Evolutionary conservation across 2,329 filamentous ascomycete genomes (phyloP).

Genomic region (Fusarium poae): DNA sequence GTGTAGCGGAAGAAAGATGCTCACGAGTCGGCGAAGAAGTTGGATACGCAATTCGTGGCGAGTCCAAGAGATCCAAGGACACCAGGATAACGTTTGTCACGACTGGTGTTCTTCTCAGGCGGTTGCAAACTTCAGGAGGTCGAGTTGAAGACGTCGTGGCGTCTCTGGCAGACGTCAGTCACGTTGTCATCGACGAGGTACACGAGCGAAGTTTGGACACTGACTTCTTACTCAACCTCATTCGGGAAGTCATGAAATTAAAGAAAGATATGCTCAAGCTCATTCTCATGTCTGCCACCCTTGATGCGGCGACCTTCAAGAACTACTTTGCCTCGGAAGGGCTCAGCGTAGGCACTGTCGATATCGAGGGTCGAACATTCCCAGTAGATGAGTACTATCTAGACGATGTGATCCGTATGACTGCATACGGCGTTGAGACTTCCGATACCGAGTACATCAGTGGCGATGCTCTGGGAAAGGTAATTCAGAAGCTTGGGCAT

Average conservation of each 20-base stretch:
- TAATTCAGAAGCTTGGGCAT: constrained; percentile 79
- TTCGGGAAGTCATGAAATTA: constrained; percentile 86
- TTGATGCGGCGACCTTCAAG: constrained; percentile 80
- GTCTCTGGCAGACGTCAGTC: constrained; percentile 89
- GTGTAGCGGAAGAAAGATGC: constrained; percentile 93
- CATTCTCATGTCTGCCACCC: constrained; percentile 97
- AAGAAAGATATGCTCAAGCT: constrained; percentile 87
- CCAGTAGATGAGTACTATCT: constrained; percentile 92
- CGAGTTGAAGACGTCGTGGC: constrained; percentile 82
- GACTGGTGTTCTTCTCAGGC: constrained; percentile 91
- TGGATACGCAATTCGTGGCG: constrained; percentile 95
- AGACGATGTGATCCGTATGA: constrained; percentile 87
- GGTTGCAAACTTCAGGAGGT: constrained; percentile 90
- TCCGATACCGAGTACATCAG: constrained; percentile 61
- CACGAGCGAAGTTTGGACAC: constrained; percentile 98
- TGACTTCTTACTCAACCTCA: constrained; percentile 93
- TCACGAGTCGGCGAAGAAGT: constrained; percentile 86
- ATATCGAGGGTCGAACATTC: constrained; percentile 92
- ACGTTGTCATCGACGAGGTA: constrained; percentile 95
- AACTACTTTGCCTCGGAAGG: constrained; percentile 78
- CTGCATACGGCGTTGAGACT: constrained; percentile 75
- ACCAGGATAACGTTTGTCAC: constrained; percentile 99
- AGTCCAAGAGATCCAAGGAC: constrained; percentile 81
- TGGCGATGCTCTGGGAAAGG: constrained; percentile 73
- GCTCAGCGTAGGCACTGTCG: constrained; percentile 73